These are phyloP conservation scores for Pseudogymnoascus sp. DNA, from an alignment of 2,329 filamentous ascomycete genomes.

Conservation along the genomic window DNA sequence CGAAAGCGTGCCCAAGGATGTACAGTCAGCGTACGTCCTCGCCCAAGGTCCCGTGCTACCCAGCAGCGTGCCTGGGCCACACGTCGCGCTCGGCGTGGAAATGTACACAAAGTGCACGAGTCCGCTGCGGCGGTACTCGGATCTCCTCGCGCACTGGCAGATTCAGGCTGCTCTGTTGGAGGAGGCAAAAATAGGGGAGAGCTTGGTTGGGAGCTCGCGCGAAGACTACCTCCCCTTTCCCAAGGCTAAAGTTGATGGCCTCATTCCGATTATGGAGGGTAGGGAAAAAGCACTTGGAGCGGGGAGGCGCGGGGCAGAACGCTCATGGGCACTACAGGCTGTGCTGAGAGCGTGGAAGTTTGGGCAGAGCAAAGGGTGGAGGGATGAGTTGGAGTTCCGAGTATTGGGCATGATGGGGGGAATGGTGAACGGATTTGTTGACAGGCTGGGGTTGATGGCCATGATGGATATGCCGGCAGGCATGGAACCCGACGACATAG, in stretches of 20 bases:
- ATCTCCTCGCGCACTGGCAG: slow-evolving; percentile 61
- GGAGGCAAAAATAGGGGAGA: slow-evolving; percentile 33
- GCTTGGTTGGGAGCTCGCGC: slow-evolving; percentile 29
- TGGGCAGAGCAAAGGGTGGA: slow-evolving; percentile 17
- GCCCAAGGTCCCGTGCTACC: slow-evolving; percentile 46
- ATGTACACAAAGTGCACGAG: slow-evolving; percentile 59
- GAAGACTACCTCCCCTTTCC: slow-evolving; percentile 26
- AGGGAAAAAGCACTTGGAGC: slow-evolving; percentile 22
- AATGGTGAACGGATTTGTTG: slow-evolving; percentile 2
- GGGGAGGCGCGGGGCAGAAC: slow-evolving; percentile 25
- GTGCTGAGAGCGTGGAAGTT: slow-evolving; percentile 53
- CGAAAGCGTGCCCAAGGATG: not conserved
- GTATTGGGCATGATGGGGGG: not conserved
- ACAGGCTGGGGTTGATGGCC: not conserved
- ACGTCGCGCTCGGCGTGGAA: slow-evolving; percentile 51
- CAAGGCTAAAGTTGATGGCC: slow-evolving; percentile 21
- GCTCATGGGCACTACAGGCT: slow-evolving; percentile 52
- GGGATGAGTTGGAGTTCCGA: slow-evolving; percentile 1
- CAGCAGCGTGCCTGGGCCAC: slow-evolving; percentile 45
- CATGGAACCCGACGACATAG: not conserved
- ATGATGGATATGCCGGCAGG: slow-evolving; percentile 4
- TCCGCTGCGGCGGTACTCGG: slow-evolving; percentile 57
- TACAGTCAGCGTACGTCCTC: slow-evolving; percentile 21
- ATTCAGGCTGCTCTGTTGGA: slow-evolving; percentile 51
- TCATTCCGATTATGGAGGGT: slow-evolving; percentile 23